These are phyloP conservation scores for Leccinum sublutescens DNA, from an alignment of 768 basidiomycete genomes.

Conservation along the genomic window DNA sequence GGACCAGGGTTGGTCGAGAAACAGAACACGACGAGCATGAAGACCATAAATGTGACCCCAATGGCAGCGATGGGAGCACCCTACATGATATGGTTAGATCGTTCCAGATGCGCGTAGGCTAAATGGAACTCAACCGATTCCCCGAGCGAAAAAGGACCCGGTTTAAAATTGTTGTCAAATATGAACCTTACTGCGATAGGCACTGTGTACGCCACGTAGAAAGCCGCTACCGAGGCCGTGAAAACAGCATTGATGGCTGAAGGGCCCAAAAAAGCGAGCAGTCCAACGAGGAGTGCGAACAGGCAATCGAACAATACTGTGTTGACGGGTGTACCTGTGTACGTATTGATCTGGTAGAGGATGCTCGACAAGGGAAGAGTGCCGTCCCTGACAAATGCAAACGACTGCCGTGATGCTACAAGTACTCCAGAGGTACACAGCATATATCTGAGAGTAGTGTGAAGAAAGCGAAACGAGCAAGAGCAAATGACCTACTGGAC, in stretches of 20 bases:
- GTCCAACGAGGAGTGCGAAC: constrained; percentile 45
- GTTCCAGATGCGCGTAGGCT: background rate
- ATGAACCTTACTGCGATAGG: constrained; percentile 50
- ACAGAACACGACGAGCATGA: constrained; percentile 58
- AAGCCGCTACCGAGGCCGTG: constrained; percentile 41
- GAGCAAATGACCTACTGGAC: constrained; percentile 35
- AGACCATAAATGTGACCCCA: constrained; percentile 61
- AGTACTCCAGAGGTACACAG: constrained; percentile 43
- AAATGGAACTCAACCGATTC: constrained; percentile 29
- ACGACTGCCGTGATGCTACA: constrained; percentile 51
- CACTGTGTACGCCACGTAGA: constrained; percentile 43
- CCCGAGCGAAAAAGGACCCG: constrained; percentile 47
- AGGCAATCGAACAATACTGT: constrained; percentile 53
- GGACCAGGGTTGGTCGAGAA: constrained; percentile 57
- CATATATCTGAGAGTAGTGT: constrained; percentile 34
- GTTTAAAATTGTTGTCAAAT: constrained; percentile 43
- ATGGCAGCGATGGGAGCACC: constrained; percentile 51
- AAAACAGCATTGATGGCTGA: constrained; percentile 58
- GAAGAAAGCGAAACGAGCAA: background rate
- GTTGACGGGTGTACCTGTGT: constrained; percentile 53
- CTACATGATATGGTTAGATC: constrained; percentile 27
- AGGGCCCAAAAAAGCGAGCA: constrained; percentile 51
- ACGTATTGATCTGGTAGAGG: constrained; percentile 50
- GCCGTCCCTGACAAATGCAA: constrained; percentile 57
- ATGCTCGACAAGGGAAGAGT: constrained; percentile 54